Evolutionary conservation across 208 protist genomes (phyloP).

Genomic region (Naegleria lovaniensis): DNA sequence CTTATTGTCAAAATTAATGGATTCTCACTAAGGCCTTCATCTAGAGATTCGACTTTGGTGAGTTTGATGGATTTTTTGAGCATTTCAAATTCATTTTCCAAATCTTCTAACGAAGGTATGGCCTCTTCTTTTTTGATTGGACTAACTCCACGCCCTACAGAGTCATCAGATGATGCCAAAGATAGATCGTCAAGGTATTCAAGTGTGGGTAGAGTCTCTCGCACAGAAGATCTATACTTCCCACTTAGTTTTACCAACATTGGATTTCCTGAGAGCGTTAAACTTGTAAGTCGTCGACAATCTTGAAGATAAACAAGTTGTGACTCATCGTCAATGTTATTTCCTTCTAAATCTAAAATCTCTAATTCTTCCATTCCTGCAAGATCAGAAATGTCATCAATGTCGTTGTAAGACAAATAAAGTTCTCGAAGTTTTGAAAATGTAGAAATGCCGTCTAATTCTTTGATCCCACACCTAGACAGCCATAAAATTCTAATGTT

Average conservation of each 20-base stretch:
- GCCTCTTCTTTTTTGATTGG: background rate
- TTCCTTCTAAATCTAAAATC: conserved; percentile 17
- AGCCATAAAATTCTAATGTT: background rate
- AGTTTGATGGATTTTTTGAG: background rate
- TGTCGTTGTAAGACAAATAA: conserved; percentile 1
- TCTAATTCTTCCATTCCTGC: background rate
- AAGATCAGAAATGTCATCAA: background rate
- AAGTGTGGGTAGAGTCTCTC: background rate
- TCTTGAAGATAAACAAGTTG: background rate
- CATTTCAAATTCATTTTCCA: conserved; percentile 2
- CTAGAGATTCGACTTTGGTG: background rate
- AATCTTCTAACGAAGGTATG: background rate
- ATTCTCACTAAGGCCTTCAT: background rate
- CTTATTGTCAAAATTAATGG: conserved; percentile 2
- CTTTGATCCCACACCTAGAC: background rate
- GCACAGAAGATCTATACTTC: background rate
- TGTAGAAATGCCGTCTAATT: background rate
- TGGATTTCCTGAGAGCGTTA: background rate
- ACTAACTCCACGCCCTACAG: background rate
- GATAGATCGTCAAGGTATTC: background rate
- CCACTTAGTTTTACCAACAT: background rate
- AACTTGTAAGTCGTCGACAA: background rate
- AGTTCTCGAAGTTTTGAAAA: background rate
- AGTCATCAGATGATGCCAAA: background rate
- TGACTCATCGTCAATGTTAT: background rate